A percentile compares a stretch with the other conserved stretches of the same genome.
These are phyloP conservation scores for Pseudogymnoascus sp. DNA, from an alignment of 2,329 filamentous ascomycete genomes.

Conservation along the genomic window DNA sequence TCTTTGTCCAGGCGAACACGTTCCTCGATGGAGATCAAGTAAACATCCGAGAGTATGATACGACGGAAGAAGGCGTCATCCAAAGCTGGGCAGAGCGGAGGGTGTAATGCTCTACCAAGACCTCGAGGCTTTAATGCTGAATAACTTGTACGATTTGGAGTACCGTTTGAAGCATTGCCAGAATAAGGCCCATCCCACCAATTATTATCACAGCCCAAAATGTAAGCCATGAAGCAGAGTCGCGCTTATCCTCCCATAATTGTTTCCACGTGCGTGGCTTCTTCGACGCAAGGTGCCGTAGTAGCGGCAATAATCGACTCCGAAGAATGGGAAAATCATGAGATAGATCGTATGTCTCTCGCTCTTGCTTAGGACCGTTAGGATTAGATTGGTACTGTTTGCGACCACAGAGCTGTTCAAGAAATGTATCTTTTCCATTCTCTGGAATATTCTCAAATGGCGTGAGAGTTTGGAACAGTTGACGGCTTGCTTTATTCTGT, in stretches of 20 bases:
- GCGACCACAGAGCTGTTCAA: background rate
- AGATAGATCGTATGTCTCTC: slow-evolving; percentile 5
- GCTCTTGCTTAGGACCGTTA: background rate
- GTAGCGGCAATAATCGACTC: background rate
- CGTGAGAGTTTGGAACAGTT: slow-evolving; percentile 16
- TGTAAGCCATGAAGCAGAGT: slow-evolving; percentile 22
- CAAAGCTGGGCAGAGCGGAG: slow-evolving; percentile 38
- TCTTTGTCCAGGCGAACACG: slow-evolving; percentile 60
- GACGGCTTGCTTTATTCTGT: slow-evolving; percentile 16
- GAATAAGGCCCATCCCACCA: slow-evolving; percentile 18
- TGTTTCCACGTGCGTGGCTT: slow-evolving; percentile 9
- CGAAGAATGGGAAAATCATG: slow-evolving; percentile 3
- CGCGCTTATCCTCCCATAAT: slow-evolving; percentile 21
- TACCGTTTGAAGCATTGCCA: slow-evolving; percentile 19
- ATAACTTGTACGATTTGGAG: slow-evolving; percentile 20
- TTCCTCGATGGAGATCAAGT: slow-evolving; percentile 32
- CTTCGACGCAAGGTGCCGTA: background rate
- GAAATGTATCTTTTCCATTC: background rate
- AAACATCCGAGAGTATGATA: slow-evolving; percentile 48
- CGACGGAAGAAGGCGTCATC: slow-evolving; percentile 46
- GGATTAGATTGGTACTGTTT: background rate
- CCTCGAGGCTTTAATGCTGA: background rate
- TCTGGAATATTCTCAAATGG: slow-evolving; percentile 8
- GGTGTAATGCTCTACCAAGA: slow-evolving; percentile 12
- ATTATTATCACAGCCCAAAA: slow-evolving; percentile 21